Percentiles rank a stretch among this genome's conserved stretches.
These are phyloP conservation scores for Cladorrhinum samala DNA, from an alignment of 495 filamentous ascomycete genomes.

Conservation along the genomic window DNA sequence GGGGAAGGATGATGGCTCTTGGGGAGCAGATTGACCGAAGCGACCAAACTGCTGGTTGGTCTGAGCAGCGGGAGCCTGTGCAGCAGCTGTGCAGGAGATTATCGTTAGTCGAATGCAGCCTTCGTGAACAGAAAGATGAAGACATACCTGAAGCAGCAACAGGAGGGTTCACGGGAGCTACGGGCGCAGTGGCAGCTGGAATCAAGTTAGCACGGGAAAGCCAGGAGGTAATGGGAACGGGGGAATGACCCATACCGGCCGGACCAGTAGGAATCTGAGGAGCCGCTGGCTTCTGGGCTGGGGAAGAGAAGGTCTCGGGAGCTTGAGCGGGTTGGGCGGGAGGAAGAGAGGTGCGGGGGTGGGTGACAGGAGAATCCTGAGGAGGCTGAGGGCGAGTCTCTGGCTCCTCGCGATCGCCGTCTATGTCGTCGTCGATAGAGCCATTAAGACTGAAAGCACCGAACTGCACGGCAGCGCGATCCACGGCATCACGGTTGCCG, in stretches of 20 bases:
- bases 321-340: conserved; percentile 56
- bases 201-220: conserved; percentile 22
- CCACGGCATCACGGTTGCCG: conserved; percentile 84
- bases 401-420: conserved; percentile 88
- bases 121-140: background rate
- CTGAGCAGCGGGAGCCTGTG: conserved; percentile 42
- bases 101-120: no score
- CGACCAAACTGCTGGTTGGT: conserved; percentile 62
- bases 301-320: conserved; percentile 54
- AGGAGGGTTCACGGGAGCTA: conserved; percentile 24
- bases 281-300: conserved; percentile 62
- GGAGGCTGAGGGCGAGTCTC: conserved; percentile 94
- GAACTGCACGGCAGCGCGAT: conserved; percentile 92
- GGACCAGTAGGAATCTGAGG: conserved; percentile 47
- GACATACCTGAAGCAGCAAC: conserved; percentile 25
- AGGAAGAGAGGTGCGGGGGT: conserved; percentile 83
- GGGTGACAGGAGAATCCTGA: conserved; percentile 85
- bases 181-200: conserved; percentile 27
- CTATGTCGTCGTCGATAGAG: conserved; percentile 69
- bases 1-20: conserved; percentile 52
- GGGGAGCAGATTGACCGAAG: conserved; percentile 53
- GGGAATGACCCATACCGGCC: conserved; percentile 31
- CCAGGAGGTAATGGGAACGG: background rate
- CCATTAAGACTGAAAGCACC: conserved; percentile 91
- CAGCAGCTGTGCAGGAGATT: conserved; percentile 27